These are phyloP conservation scores for Alternaria dauci DNA, from an alignment of 2,329 filamentous ascomycete genomes.

Conservation along the genomic window DNA sequence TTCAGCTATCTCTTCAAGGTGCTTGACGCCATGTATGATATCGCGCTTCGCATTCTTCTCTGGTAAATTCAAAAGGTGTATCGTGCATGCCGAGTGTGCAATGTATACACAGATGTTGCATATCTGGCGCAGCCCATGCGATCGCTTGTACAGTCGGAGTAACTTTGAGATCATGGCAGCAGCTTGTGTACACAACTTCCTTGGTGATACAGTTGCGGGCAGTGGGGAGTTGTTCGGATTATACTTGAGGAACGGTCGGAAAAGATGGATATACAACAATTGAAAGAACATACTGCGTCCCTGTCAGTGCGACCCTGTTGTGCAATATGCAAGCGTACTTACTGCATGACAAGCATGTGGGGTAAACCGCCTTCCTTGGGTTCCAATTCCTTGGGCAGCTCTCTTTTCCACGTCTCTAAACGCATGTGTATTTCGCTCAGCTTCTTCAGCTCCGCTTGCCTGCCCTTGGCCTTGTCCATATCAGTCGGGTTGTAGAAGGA, in stretches of 20 bases:
- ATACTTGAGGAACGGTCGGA: constrained; percentile 94
- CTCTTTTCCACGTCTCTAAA: constrained; percentile 86
- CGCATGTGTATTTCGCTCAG: constrained; percentile 90
- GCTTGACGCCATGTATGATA: constrained; percentile 87
- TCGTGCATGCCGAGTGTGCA: constrained; percentile 90
- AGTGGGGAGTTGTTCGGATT: constrained; percentile 81
- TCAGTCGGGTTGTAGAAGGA: constrained; percentile 88
- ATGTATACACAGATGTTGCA: constrained; percentile 98
- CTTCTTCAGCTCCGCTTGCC: constrained; percentile 87
- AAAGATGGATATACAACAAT: constrained; percentile 92
- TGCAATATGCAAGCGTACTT: constrained; percentile 56
- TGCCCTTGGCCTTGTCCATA: constrained; percentile 70
- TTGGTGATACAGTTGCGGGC: constrained; percentile 85
- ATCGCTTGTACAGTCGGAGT: constrained; percentile 92
- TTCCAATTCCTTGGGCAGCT: constrained; percentile 85
- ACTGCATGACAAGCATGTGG: constrained; percentile 86
- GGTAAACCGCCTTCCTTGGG: constrained; percentile 88
- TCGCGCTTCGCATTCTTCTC: constrained; percentile 91
- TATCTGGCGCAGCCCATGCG: constrained; percentile 89
- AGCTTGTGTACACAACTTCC: constrained; percentile 89
- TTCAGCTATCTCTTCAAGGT: constrained; percentile 94
- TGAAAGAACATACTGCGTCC: constrained; percentile 90
- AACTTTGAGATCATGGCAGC: constrained; percentile 90
- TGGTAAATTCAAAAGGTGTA: constrained; percentile 90
- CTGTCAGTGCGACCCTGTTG: constrained; percentile 29